Percentiles rank a stretch among this genome's conserved stretches.
phyloP scores from a whole-genome alignment of 2,329 filamentous ascomycete genomes.

The Trematosphaeria pertusa region DNA sequence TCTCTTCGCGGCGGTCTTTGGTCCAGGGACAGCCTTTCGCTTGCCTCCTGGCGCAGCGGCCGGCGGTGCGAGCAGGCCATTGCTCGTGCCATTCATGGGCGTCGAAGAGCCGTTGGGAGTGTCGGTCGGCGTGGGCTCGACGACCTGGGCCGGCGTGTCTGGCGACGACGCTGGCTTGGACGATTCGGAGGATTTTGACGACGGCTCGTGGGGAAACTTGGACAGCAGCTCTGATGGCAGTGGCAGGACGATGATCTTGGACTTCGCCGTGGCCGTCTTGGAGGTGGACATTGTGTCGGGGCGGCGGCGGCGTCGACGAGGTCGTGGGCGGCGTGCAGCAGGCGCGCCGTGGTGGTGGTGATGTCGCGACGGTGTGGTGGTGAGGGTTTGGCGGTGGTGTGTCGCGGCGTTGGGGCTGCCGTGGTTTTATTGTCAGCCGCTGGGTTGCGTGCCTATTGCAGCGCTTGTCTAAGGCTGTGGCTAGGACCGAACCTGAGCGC shows the following conservation, averaged over 20 bases:
- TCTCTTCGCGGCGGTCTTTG: slow-evolving; percentile 70
- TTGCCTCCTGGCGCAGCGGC: slow-evolving; percentile 64
- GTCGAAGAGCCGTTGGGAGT: slow-evolving; percentile 53
- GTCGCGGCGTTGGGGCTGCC: slow-evolving; percentile 7
- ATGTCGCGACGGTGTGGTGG: slow-evolving; percentile 22
- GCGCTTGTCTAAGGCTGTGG: slow-evolving; percentile 14
- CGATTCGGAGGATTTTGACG: slow-evolving; percentile 29
- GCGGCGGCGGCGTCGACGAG: slow-evolving; percentile 26
- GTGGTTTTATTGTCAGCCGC: slow-evolving; percentile 21
- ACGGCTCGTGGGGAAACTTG: slow-evolving; percentile 36
- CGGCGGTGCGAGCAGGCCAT: slow-evolving; percentile 53
- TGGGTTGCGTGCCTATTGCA: slow-evolving; percentile 14
- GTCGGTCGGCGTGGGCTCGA: slow-evolving; percentile 45
- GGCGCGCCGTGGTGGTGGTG: slow-evolving; percentile 8
- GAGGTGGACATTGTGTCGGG: slow-evolving; percentile 41
- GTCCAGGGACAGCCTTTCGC: slow-evolving; percentile 78
- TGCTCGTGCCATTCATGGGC: slow-evolving; percentile 35
- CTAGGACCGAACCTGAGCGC: neutral
- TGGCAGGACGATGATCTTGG: slow-evolving; percentile 41
- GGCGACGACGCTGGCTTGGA: slow-evolving; percentile 49
- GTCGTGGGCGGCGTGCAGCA: slow-evolving; percentile 4
- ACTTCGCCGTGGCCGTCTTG: slow-evolving; percentile 38
- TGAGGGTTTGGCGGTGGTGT: slow-evolving; percentile 13
- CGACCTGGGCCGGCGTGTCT: slow-evolving; percentile 43
- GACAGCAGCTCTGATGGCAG: slow-evolving; percentile 39